Evolutionary conservation across 306 rosid genomes (phyloP), one percentile per base, ranked within the genome.

Genomic region (Leucaena leucocephala): DNA sequence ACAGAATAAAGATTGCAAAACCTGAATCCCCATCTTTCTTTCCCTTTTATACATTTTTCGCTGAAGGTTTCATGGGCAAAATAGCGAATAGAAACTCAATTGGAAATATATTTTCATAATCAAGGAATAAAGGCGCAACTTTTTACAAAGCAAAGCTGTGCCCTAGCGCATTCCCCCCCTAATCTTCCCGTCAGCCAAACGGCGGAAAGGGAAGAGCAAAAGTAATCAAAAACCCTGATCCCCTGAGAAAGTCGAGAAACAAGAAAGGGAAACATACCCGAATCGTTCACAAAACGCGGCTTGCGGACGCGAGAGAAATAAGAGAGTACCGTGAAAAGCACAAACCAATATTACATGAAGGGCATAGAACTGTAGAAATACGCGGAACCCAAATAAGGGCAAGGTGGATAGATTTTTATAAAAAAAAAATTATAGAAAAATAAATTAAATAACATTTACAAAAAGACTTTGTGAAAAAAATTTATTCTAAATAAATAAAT

Each of bases 141-240:
- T 7, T 44, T 3, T 52, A 69, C 42, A 8, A 11, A 62, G 5
- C 43, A 13, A 50, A 75, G 72, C 45, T 17, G 2, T 42, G 63
- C 7, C 71, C 44, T 42, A 46, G 12, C 19, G 9, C 64, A 15
- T 13, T 44, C 27, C 27, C 9, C n/a, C 38, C 34, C 27, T 4
- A 71, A 71, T 50, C 71, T 72, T 72, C 45, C 49, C 34, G 58
- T 46, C 39, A 43, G 50, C 63, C 61, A 14, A 77, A 74, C 54
- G 63, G 73, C n/a, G 13, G 6, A 61, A 42, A 16, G 27, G 7
- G 12, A 46, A 19, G 67, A 1, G 16, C 3, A 58, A 45, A 72
- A 12, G 17, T 50, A 74, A 65, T 15, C 11, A 74, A 67, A 16
- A 49, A 40, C 46, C 57, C 42, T 44, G n/a, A 69, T 11, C 38